Conservation (phyloP, 176 grass and related monocot species). For the Triticum dicoccoides region DNA sequence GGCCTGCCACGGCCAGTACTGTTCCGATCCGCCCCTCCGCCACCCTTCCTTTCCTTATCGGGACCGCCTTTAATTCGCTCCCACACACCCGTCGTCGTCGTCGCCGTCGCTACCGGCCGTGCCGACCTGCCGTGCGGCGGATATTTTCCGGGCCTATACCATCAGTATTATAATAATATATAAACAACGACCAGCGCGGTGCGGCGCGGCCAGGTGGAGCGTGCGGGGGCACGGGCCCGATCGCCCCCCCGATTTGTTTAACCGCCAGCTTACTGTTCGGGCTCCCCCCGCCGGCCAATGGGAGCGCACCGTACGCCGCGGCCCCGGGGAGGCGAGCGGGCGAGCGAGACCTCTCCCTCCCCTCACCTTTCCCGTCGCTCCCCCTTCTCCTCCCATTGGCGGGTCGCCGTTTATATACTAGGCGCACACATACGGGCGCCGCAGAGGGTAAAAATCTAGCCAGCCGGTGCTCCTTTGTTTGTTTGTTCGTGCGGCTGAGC, state of each 20-base stretch:
- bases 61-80: not conserved
- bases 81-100: no score
- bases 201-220: not conserved
- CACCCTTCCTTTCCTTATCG: not conserved
- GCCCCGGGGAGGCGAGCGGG: no score
- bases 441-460: not conserved
- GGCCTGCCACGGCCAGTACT: constrained; percentile 3
- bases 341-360: not conserved
- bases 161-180: no score
- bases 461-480: no score
- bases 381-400: not conserved
- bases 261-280: not conserved
- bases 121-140: not conserved
- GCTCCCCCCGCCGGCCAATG: not conserved
- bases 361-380: not conserved
- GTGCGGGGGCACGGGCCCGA: no score
- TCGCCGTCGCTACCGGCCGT: not conserved
- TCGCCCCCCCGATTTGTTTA: not conserved
- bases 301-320: not conserved
- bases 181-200: not conserved
- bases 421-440: not conserved
- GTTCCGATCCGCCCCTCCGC: not conserved
- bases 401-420: constrained; percentile 15
- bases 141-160: not conserved
- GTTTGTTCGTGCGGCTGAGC: not conserved